phyloP scores from a whole-genome alignment of 495 filamentous ascomycete genomes.

The Talaromyces adpressus region DNA sequence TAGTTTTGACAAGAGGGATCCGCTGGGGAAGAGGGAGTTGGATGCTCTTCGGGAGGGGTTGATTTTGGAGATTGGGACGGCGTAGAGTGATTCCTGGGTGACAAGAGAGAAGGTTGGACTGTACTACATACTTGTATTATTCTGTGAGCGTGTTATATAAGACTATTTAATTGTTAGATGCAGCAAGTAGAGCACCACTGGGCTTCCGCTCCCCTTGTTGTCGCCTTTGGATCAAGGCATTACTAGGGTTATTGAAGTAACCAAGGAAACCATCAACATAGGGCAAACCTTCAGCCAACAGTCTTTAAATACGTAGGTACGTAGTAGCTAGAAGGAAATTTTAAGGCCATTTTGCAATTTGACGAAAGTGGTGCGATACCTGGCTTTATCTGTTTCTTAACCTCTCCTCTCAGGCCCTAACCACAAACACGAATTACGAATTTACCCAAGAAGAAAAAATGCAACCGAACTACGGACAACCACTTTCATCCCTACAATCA shows the following conservation, averaged over 20 bases:
- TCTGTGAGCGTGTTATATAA: not conserved
- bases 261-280: too few species aligned
- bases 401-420: not conserved
- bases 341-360: too few species aligned
- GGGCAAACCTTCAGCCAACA: too few species aligned
- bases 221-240: too few species aligned
- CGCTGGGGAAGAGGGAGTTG: conserved; percentile 13
- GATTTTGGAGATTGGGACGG: not conserved
- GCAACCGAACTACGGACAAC: not conserved
- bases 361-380: too few species aligned
- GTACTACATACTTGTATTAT: not conserved
- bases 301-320: too few species aligned
- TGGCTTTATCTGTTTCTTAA: not conserved
- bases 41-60: conserved; percentile 18
- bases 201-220: too few species aligned
- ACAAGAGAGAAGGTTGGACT: too few species aligned
- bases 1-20: conserved; percentile 18
- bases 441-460: not conserved
- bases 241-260: too few species aligned
- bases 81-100: not conserved
- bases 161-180: not conserved
- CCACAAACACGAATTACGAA: not conserved
- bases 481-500: not conserved
- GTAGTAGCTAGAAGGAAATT: too few species aligned
- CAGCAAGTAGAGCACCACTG: too few species aligned